A percentile compares a stretch with the other conserved stretches of the same genome.
Evolutionary conservation across 2,329 filamentous ascomycete species (phyloP).

Genomic region (Aspergillus caelatus): DNA sequence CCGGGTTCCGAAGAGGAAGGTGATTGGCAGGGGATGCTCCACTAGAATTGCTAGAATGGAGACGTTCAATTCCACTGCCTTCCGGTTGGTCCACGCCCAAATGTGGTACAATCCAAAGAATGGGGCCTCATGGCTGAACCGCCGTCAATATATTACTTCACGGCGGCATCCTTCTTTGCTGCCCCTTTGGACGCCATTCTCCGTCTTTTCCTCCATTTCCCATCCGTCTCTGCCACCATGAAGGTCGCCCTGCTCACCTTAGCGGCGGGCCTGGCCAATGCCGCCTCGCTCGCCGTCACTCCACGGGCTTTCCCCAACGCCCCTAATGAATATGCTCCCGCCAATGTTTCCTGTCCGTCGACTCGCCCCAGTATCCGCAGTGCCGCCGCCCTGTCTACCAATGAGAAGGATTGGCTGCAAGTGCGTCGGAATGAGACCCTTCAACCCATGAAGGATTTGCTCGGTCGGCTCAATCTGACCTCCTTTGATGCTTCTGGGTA

Average conservation of each 20-base stretch:
- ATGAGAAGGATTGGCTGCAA: constrained; percentile 75
- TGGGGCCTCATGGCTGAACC: neutral
- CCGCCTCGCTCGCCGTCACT: constrained; percentile 11
- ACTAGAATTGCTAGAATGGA: neutral
- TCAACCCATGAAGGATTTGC: constrained; percentile 71
- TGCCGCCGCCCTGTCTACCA: constrained; percentile 63
- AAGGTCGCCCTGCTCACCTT: constrained; percentile 13
- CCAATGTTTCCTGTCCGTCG: constrained; percentile 67
- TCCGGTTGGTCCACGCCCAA: constrained; percentile 13
- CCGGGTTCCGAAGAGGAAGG: constrained; percentile 7
- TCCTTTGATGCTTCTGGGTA: constrained; percentile 73
- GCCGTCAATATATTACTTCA: neutral
- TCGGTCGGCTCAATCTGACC: constrained; percentile 68
- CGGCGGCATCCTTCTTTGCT: neutral
- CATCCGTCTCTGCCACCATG: constrained; percentile 10
- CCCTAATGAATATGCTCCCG: constrained; percentile 72
- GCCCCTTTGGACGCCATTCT: neutral
- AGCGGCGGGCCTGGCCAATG: constrained; percentile 11
- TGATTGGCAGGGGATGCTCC: constrained; percentile 11
- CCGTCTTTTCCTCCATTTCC: neutral
- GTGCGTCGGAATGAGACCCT: constrained; percentile 73
- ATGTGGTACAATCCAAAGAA: constrained; percentile 1
- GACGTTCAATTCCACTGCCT: constrained; percentile 4
- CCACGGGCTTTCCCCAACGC: constrained; percentile 56
- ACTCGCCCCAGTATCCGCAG: constrained; percentile 69